Base-by-base conservation (phyloP, 1,139 yeast species). In the Saccharomyces hybrid region DNA sequence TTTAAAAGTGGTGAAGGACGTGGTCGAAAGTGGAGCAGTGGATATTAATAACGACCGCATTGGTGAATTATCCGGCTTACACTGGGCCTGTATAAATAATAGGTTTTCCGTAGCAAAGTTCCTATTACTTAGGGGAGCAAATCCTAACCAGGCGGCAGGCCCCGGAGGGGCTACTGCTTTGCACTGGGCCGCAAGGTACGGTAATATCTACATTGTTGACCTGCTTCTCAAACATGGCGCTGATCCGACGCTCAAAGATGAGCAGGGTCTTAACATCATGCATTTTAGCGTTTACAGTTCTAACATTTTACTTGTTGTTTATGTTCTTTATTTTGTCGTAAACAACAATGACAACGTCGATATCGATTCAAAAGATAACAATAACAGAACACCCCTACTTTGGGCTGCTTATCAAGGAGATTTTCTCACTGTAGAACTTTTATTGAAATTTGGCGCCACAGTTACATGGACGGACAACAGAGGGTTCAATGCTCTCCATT, bases 321-420 rank as follows among this genome's bases (percentile, higher is more conserved):
- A 88, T 67, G 71, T 88, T 51, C 72, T 82, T 53, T 80, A 76
- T 26, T 75, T 58, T 52, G 71, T 56, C 64, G 80, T 55, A 6
- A 57, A 56, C 23, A 23, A 28, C 25, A 54, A 52, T 23, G 38
- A 50, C 31, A 38, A 16, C 20, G 27, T 58, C 16, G 56, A 57
- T 16, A 53, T 61, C n/a, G 47, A 56, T 38, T 46, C 50, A 6
- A 46, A 34, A 25, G 57, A 59, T 48, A 27, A 44, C 13, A 48
- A 78, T 51, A 80, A 81, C 26, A 75, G 96, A 54, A 88, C 96
- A 0, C 75, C 88, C 0, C 74, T 89, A 50, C 96, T 88, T 66
- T 88, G 96, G 96, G 97, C 97, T 0, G 88, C 95, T 1, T 88
- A 88, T 67, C 96, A 90, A 65, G 96, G 96, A 8, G 97, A 90